phyloP scores from a whole-genome alignment of 2,329 filamentous ascomycete genomes.

The Emergomyces pasteurianus region DNA sequence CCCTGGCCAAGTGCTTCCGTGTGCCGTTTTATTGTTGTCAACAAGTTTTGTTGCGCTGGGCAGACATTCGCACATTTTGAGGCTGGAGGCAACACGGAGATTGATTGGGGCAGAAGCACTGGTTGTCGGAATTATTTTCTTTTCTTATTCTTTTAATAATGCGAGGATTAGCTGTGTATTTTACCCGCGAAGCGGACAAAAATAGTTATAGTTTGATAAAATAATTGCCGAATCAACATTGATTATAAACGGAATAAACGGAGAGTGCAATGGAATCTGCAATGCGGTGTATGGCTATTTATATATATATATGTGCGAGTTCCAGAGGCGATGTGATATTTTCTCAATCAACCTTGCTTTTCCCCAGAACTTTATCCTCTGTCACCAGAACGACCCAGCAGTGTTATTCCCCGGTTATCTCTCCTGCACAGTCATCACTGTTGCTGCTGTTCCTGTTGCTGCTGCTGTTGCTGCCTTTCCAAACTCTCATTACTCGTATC shows the following conservation, averaged over 20 bases:
- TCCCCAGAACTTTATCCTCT: not conserved
- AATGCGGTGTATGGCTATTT: not conserved
- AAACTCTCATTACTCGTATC: no score
- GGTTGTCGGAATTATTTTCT: not conserved
- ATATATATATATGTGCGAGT: not conserved
- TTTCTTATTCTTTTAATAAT: not conserved
- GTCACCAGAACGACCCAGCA: not conserved
- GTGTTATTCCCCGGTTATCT: not conserved
- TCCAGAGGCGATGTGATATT: no score
- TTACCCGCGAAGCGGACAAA: not conserved
- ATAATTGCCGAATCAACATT: not conserved
- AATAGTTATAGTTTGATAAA: not conserved
- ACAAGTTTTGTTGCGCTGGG: not conserved
- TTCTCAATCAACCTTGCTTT: not conserved
- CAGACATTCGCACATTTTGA: not conserved
- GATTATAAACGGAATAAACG: not conserved
- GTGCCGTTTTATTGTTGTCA: not conserved
- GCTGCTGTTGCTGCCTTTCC: not conserved
- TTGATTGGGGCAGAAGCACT: not conserved
- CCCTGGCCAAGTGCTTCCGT: not conserved
- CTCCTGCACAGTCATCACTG: not conserved
- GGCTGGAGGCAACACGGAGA: not conserved
- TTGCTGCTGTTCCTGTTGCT: not conserved
- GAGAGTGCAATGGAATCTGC: not conserved
- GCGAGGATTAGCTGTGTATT: slow-evolving; percentile 3